phyloP scores from a whole-genome alignment of 768 basidiomycete genomes.

The Tephrocybe rancida region DNA sequence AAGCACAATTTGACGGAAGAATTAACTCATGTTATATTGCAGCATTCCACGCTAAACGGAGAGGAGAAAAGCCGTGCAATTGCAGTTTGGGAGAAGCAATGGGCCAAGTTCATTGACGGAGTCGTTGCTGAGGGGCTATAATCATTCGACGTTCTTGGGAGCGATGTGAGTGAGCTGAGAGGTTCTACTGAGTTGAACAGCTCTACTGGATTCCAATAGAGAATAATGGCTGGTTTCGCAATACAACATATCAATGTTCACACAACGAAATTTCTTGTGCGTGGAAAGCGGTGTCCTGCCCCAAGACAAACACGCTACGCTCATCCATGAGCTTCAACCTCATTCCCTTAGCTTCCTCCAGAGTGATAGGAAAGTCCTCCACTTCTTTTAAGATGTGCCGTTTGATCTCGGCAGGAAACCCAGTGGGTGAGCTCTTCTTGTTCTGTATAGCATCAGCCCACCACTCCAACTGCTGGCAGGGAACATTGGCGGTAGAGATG shows the following conservation, averaged over 20 bases:
- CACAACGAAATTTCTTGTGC: constrained; percentile 14
- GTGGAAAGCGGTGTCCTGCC: neutral
- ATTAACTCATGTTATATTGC: neutral
- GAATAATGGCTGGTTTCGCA: no score
- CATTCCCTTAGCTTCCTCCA: constrained; percentile 21
- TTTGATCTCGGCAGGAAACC: constrained; percentile 21
- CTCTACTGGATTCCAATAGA: no score
- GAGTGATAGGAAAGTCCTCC: constrained; percentile 19
- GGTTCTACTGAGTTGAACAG: no score
- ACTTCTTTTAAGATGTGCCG: constrained; percentile 14
- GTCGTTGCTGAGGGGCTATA: constrained; percentile 4
- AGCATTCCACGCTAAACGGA: constrained; percentile 55
- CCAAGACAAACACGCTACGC: constrained; percentile 15
- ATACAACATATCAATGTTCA: constrained; percentile 26
- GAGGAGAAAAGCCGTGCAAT: constrained; percentile 49
- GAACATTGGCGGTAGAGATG: constrained; percentile 15
- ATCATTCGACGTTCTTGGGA: neutral
- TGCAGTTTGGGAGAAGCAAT: constrained; percentile 15
- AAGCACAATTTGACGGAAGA: neutral
- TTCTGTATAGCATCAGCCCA: neutral
- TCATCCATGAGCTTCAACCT: constrained; percentile 28
- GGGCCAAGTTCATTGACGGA: constrained; percentile 16
- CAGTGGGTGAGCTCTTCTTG: neutral
- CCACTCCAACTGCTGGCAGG: constrained; percentile 12
- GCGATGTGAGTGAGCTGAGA: no score